Base-by-base conservation (phyloP, 257 asterid genomes). In the Nicotiana paniculata region DNA sequence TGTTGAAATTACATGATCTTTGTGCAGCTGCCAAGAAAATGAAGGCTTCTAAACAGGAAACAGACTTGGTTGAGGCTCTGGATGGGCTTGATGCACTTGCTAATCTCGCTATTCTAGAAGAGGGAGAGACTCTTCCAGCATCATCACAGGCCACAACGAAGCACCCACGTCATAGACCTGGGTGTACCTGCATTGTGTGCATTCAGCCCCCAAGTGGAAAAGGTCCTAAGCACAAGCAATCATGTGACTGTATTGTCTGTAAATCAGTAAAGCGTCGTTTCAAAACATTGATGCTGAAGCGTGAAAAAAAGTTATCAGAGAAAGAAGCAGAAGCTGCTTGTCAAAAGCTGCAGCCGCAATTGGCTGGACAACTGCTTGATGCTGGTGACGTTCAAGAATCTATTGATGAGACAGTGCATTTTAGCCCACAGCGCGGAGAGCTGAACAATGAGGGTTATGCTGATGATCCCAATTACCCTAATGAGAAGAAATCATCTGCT, bases 101-200 rank as follows among this genome's bases (percentile, higher is more conserved):
- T 84, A 87, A 93, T 85, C 66, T 91, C 80, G 97, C 96, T 10
- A 80, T 89, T 82, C 86, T 86, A 65, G 92, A 86, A 79, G 96
- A 90, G 70, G 91, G 84, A 51, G 90, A 89, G 78, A 88, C 81
- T 76, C 85, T 70, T 77, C 70, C 85, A 77, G 81, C 85, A 84
- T 88, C 91, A 82, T 86, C 91, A 54, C 92, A 88, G 82, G 85
- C 87, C 85, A 87, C 88, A 57, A 88, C 92, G 53, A 92, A 88
- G 81, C 97, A 92, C 86, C 98, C 98, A 7, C 94, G 93, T 35
- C 98, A 95, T 75, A 91, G 85, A 76, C 89, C 89, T 74, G 92
- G 95, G 77, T 95, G 98, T 81, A 24, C 89, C 3, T 95, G 99
- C 89, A 90, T 93, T 48, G 95, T 92, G 67, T 95, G 99, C 92